These are phyloP conservation scores for Lactifluus volemus DNA, from an alignment of 768 basidiomycete genomes.

Conservation along the genomic window DNA sequence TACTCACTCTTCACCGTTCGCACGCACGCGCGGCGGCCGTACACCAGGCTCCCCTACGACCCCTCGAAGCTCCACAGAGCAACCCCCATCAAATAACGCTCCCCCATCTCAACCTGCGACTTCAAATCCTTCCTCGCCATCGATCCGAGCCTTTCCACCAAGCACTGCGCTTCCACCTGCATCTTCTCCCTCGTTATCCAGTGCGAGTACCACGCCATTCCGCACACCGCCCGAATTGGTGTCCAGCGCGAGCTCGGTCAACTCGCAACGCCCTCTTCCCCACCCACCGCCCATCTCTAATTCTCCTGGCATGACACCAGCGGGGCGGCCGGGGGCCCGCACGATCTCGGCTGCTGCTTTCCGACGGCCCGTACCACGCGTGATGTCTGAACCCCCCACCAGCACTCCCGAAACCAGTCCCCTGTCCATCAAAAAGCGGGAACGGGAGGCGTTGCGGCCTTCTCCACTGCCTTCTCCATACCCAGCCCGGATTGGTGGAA, in stretches of 20 bases:
- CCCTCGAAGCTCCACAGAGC: neutral
- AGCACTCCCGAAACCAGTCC: constrained; percentile 36
- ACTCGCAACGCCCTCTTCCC: constrained; percentile 18
- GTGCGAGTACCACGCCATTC: constrained; percentile 26
- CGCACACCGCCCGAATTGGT: constrained; percentile 44
- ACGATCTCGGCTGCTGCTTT: constrained; percentile 76
- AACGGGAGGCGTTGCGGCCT: constrained; percentile 27
- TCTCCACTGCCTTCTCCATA: constrained; percentile 34
- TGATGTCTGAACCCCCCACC: constrained; percentile 21
- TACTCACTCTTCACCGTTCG: constrained; percentile 21
- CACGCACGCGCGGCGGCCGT: constrained; percentile 4
- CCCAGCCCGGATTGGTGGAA: constrained; percentile 2
- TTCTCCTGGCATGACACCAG: constrained; percentile 25
- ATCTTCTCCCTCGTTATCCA: constrained; percentile 20
- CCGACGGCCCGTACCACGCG: constrained; percentile 39
- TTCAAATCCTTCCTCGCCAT: constrained; percentile 4
- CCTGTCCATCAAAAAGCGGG: constrained; percentile 40
- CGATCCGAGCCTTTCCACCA: constrained; percentile 5
- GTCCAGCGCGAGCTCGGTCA: constrained; percentile 20
- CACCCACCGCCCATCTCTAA: constrained; percentile 23
- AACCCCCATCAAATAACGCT: neutral
- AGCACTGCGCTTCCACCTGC: constrained; percentile 6
- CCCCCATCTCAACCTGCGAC: neutral
- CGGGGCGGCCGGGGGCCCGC: constrained; percentile 31
- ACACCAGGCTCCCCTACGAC: constrained; percentile 2